Evolutionary conservation across 202 grass and related monocot genomes (phyloP), one percentile per base, ranked within the genome.

Genomic region (Sporobolus alterniflorus): DNA sequence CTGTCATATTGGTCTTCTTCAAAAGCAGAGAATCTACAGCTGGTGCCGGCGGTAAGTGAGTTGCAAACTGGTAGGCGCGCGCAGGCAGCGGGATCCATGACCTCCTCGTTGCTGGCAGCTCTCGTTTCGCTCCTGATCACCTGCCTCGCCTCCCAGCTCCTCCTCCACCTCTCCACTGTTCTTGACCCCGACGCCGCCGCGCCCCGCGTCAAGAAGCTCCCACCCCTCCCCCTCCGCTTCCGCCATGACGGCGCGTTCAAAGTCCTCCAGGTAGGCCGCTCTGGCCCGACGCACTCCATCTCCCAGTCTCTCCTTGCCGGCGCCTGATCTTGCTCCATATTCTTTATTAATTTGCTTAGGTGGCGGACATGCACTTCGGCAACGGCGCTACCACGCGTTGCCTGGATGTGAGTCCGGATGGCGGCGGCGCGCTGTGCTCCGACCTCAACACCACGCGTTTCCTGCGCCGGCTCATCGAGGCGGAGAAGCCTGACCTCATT

Each of bases 301-400:
- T 39, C 22, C 47, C 54, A 24, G 25, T 15, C 26, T 17, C 57
- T 50, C 64, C 21, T 39, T 21, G 32, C 39, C 25, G 39, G 20
- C 11, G 39, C 75, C 75, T 83, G 67, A 83, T 74, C 34, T 49
- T 52, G 65, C 31, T 17, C 9, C n/a, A 1, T 41, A 32, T 34
- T 44, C 2, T 22, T 46, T n/a, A n/a, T n/a, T n/a, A n/a, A n/a
- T n/a, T n/a, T 14, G 68, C 51, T 28, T 81, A 98, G 96, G 96
- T 98, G 82, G 93, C 96, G 33, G 96, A 96, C 68, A 92, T 96
- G 91, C 96, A 98, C 80, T 98, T 91, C 79, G 96, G 93, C 54
- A 98, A 98, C 69, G 96, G 96, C 32, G 82, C 71, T 69, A 65
- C 84, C 76, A 96, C 91, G 71, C 85, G 93, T 25, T 96, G 96